A percentile compares a stretch with the other conserved stretches of the same genome.
phyloP scores from a whole-genome alignment of 164 flowering plant species.

The Pachysandra terminalis region DNA sequence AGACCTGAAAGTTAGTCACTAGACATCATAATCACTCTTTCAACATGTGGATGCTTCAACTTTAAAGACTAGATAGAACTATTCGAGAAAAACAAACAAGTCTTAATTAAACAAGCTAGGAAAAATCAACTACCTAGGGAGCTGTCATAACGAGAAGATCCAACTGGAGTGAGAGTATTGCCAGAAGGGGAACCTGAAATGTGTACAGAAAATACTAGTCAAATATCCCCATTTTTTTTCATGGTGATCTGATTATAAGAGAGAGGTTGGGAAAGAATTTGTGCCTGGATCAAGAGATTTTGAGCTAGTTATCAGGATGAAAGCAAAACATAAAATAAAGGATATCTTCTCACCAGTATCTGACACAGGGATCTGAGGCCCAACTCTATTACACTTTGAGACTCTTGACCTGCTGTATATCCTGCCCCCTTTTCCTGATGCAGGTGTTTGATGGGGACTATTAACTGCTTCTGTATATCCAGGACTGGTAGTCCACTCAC shows the following conservation, averaged over 20 bases:
- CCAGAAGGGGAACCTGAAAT: constrained; percentile 61
- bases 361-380: constrained; percentile 60
- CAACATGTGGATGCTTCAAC: not conserved
- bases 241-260: not conserved
- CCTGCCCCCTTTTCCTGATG: constrained; percentile 57
- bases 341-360: constrained; percentile 46
- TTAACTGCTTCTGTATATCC: constrained; percentile 30
- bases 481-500: constrained; percentile 33
- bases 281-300: not conserved
- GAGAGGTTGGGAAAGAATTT: not conserved
- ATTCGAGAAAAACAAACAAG: not conserved
- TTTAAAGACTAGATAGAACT: not conserved
- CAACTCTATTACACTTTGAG: constrained; percentile 40
- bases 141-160: constrained; percentile 85
- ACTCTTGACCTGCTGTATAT: constrained; percentile 44
- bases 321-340: not conserved
- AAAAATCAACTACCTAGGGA: constrained; percentile 57
- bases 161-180: constrained; percentile 50
- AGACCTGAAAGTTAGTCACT: constrained; percentile 47
- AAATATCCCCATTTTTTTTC: not conserved
- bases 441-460: constrained; percentile 31
- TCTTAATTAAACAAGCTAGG: not conserved
- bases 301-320: not conserved
- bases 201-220: constrained; percentile 10
- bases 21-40: constrained; percentile 4